Evolutionary conservation across 805 yeast species (phyloP).

Genomic region (Hanseniaspora lachancei): DNA sequence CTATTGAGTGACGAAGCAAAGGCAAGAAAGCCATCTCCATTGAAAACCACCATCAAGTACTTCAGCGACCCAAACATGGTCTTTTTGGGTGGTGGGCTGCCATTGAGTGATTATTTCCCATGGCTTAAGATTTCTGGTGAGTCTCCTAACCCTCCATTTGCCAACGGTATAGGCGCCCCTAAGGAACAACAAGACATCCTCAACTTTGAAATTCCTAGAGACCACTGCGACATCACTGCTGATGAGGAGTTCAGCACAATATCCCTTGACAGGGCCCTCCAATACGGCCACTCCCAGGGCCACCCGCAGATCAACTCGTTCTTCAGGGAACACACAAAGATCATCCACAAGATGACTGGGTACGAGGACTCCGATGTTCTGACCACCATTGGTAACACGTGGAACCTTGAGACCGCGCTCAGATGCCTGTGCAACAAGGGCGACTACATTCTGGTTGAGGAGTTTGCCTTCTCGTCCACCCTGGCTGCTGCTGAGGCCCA

Average conservation of each 20-base stretch:
- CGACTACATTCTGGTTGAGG: slow-evolving; percentile 74
- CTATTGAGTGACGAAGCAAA: slow-evolving; percentile 66
- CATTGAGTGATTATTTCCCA: slow-evolving; percentile 83
- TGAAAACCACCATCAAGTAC: slow-evolving; percentile 75
- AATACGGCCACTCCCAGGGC: slow-evolving; percentile 81
- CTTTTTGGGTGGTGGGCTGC: slow-evolving; percentile 92
- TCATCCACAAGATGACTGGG: slow-evolving; percentile 31
- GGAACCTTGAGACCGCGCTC: slow-evolving; percentile 70
- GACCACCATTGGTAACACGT: slow-evolving; percentile 75
- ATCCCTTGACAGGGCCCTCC: slow-evolving; percentile 74
- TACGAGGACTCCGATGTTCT: slow-evolving; percentile 63
- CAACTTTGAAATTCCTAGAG: slow-evolving; percentile 19
- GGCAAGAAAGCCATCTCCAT: slow-evolving; percentile 61
- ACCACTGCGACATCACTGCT: slow-evolving; percentile 25
- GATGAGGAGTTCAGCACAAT: slow-evolving; percentile 41
- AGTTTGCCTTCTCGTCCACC: slow-evolving; percentile 71
- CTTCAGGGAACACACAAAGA: slow-evolving; percentile 60
- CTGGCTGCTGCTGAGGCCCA: slow-evolving; percentile 67
- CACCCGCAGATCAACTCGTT: slow-evolving; percentile 56
- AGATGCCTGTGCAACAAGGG: slow-evolving; percentile 67
- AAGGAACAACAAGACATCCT: slow-evolving; percentile 26
- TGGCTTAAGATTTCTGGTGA: slow-evolving; percentile 62
- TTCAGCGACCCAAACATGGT: slow-evolving; percentile 61
- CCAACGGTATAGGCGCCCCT: slow-evolving; percentile 63
- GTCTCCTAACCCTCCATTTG: slow-evolving; percentile 70